These are phyloP conservation scores for Pseudogymnoascus sp. DNA, from an alignment of 2,329 filamentous ascomycete species.

Conservation along the genomic window DNA sequence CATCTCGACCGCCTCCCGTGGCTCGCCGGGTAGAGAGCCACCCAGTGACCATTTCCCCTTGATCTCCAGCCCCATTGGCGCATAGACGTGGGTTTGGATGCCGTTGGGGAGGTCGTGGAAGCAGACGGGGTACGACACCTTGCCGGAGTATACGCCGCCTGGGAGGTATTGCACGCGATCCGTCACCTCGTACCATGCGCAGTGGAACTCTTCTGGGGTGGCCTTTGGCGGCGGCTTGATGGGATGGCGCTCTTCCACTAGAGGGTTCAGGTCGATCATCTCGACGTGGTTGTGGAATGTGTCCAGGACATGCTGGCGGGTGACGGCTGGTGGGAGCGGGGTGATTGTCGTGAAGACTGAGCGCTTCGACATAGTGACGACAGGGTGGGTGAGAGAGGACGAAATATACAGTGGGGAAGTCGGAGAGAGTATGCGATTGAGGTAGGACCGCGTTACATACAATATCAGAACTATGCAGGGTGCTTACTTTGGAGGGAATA, in stretches of 20 bases:
- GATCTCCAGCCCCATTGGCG: slow-evolving; percentile 73
- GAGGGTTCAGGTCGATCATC: slow-evolving; percentile 84
- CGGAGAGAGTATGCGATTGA: not conserved
- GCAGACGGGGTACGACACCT: slow-evolving; percentile 69
- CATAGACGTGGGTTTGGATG: slow-evolving; percentile 75
- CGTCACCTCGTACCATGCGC: slow-evolving; percentile 70
- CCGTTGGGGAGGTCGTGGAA: slow-evolving; percentile 68
- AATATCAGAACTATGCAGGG: slow-evolving; percentile 13
- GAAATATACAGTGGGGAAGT: not conserved
- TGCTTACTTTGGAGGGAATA: not conserved
- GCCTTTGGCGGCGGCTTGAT: slow-evolving; percentile 61
- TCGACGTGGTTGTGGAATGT: slow-evolving; percentile 70
- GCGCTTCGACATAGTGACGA: slow-evolving; percentile 54
- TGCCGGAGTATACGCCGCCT: slow-evolving; percentile 50
- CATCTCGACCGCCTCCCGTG: slow-evolving; percentile 54
- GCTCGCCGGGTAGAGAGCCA: slow-evolving; percentile 64
- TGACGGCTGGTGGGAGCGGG: slow-evolving; percentile 60
- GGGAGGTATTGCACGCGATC: slow-evolving; percentile 71
- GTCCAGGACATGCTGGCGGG: slow-evolving; percentile 60
- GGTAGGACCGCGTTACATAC: not conserved
- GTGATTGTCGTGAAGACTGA: slow-evolving; percentile 70
- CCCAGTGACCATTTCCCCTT: slow-evolving; percentile 69
- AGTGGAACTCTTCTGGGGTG: slow-evolving; percentile 60
- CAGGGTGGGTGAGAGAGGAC: not conserved
- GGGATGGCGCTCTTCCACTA: slow-evolving; percentile 62